These are phyloP conservation scores for Pyricularia grisea DNA, from an alignment of 2,329 filamentous ascomycete genomes.

Conservation along the genomic window DNA sequence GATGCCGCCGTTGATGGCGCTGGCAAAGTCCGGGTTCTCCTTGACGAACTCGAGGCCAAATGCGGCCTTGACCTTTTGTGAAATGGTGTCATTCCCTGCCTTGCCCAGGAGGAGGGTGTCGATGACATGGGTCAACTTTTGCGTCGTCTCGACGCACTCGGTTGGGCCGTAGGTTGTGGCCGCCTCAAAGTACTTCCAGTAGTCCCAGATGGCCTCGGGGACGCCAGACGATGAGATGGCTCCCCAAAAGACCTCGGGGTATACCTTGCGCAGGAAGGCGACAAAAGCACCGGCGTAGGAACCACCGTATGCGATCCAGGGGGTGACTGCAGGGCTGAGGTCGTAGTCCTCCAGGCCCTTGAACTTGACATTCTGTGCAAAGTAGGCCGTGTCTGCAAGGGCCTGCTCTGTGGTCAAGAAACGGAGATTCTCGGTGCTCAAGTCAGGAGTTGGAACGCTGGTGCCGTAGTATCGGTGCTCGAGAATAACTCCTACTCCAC, in stretches of 20 bases:
- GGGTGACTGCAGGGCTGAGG: slow-evolving; percentile 49
- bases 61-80: slow-evolving; percentile 24
- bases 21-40: slow-evolving; percentile 38
- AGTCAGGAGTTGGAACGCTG: slow-evolving; percentile 58
- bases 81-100: slow-evolving; percentile 28
- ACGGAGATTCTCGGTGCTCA: slow-evolving; percentile 60
- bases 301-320: slow-evolving; percentile 73
- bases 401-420: slow-evolving; percentile 81
- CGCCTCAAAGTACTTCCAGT: slow-evolving; percentile 53
- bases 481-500: slow-evolving; percentile 69
- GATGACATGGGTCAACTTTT: slow-evolving; percentile 42
- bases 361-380: slow-evolving; percentile 64
- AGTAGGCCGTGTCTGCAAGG: slow-evolving; percentile 72
- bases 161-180: slow-evolving; percentile 38
- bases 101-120: slow-evolving; percentile 40
- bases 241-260: slow-evolving; percentile 71
- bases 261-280: slow-evolving; percentile 65
- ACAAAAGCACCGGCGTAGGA: slow-evolving; percentile 76
- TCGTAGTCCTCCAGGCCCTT: slow-evolving; percentile 58
- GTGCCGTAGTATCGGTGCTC: slow-evolving; percentile 84
- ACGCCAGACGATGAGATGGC: slow-evolving; percentile 76
- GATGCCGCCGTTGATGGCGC: slow-evolving; percentile 29
- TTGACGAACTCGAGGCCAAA: slow-evolving; percentile 38
- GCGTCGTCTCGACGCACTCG: slow-evolving; percentile 55
- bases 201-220: slow-evolving; percentile 68